These are phyloP conservation scores for Alternaria ethzedia DNA, from an alignment of 2,329 filamentous ascomycete species.

Conservation along the genomic window DNA sequence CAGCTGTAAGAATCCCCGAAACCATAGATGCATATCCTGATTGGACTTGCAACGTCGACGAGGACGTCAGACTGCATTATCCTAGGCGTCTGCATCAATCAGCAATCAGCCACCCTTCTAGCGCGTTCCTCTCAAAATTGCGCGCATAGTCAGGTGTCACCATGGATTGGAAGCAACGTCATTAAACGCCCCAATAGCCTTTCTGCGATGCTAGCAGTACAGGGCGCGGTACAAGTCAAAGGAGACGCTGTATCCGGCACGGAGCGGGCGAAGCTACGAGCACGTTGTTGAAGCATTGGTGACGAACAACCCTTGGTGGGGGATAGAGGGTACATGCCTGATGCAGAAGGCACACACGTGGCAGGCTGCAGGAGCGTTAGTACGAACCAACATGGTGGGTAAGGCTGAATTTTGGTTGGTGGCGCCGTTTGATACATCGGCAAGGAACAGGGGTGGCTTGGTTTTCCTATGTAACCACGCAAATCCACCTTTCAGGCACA, in stretches of 20 bases:
- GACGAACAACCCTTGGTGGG: background rate
- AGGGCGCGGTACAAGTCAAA: slow-evolving; percentile 5
- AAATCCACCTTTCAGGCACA: background rate
- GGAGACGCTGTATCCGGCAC: background rate
- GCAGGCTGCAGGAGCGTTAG: slow-evolving; percentile 37
- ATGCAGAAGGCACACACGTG: slow-evolving; percentile 35
- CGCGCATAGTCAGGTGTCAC: slow-evolving; percentile 4
- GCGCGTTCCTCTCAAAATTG: slow-evolving; percentile 8
- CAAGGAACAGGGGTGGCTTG: background rate
- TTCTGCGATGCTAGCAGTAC: slow-evolving; percentile 3
- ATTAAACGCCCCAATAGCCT: background rate
- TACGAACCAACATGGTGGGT: slow-evolving; percentile 33
- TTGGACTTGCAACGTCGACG: slow-evolving; percentile 3
- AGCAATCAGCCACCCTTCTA: slow-evolving; percentile 12
- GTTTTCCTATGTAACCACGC: background rate
- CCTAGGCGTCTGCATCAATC: background rate
- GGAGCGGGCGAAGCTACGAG: background rate
- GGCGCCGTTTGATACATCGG: background rate
- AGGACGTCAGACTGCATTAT: slow-evolving; percentile 13
- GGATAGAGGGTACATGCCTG: background rate
- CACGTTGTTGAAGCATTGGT: background rate
- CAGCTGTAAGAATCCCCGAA: background rate
- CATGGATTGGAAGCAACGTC: background rate
- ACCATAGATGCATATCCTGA: background rate
- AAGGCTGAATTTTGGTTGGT: slow-evolving; percentile 42